A percentile compares a stretch with the other conserved stretches of the same genome.
phyloP scores from a whole-genome alignment of 164 flowering plant genomes.

The Warburgia ugandensis region DNA sequence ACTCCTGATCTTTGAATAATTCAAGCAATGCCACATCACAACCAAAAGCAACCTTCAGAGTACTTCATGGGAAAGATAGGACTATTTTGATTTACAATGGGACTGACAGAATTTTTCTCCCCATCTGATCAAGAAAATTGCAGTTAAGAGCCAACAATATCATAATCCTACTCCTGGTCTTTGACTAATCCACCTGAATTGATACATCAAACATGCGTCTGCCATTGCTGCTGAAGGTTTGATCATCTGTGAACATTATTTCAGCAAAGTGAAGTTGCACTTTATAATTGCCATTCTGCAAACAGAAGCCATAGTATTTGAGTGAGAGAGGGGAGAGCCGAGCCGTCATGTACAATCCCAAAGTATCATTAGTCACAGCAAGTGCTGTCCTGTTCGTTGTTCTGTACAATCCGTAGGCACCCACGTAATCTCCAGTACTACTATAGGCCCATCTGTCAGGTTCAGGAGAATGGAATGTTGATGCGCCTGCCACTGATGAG shows the following conservation, averaged over 20 bases:
- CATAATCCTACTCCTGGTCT: background rate
- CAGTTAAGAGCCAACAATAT: background rate
- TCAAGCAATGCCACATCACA: no score
- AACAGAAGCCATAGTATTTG: constrained; percentile 74
- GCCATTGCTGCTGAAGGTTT: constrained; percentile 46
- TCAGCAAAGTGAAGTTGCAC: constrained; percentile 87
- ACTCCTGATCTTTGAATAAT: no score
- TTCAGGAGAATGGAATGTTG: background rate
- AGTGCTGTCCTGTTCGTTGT: constrained; percentile 1
- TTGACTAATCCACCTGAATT: constrained; percentile 48
- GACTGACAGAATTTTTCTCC: no score
- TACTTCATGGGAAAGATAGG: no score
- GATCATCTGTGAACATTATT: constrained; percentile 45
- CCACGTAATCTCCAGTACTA: constrained; percentile 10
- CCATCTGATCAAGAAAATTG: background rate
- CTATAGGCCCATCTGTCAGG: constrained; percentile 20
- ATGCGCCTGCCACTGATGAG: constrained; percentile 1
- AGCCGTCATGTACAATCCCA: constrained; percentile 40
- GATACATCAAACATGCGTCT: constrained; percentile 70
- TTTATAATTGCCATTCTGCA: constrained; percentile 56
- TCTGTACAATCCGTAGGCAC: background rate
- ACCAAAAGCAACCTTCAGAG: no score
- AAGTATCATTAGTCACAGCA: background rate
- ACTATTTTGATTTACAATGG: no score
- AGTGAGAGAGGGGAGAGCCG: constrained; percentile 68